Evolutionary conservation across 805 yeast species (phyloP).

Genomic region (Myxozyma vanderwaltii): DNA sequence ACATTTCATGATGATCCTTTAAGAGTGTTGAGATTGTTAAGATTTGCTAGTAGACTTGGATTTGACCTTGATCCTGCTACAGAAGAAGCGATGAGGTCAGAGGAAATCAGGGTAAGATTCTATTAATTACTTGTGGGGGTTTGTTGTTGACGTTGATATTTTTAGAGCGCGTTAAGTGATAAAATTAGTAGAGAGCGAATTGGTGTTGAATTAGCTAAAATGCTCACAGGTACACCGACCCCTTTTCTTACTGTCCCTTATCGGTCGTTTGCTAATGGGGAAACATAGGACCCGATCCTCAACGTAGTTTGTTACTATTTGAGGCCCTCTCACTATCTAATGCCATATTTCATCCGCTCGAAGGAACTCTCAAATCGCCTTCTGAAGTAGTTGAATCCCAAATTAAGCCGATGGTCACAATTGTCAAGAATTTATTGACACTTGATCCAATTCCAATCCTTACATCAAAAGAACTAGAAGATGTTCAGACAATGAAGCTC

Average conservation of each 20-base stretch:
- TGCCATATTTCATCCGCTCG: constrained; percentile 26
- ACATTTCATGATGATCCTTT: constrained; percentile 95
- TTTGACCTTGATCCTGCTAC: constrained; percentile 62
- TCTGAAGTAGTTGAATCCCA: not conserved
- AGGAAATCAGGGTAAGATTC: constrained; percentile 49
- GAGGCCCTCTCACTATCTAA: constrained; percentile 20
- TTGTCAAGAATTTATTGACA: not conserved
- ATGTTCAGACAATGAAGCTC: constrained; percentile 36
- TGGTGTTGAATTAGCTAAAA: constrained; percentile 81
- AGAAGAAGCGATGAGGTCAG: constrained; percentile 60
- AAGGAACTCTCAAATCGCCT: constrained; percentile 7
- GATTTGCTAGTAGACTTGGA: constrained; percentile 81
- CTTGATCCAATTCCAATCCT: constrained; percentile 1
- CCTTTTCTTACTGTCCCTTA: not conserved
- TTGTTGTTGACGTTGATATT: not conserved
- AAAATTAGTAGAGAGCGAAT: constrained; percentile 90
- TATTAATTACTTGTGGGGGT: not conserved
- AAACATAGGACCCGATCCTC: constrained; percentile 28
- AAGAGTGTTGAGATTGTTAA: constrained; percentile 77
- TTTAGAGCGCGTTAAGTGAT: constrained; percentile 52
- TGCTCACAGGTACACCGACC: constrained; percentile 51
- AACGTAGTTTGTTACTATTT: constrained; percentile 30
- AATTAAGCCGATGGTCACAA: not conserved
- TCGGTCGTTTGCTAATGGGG: constrained; percentile 18
- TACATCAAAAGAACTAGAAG: constrained; percentile 14